Evolutionary conservation across 805 yeast genomes (phyloP), one percentile per base, ranked within the genome.

Genomic region (Kazachstania martiniae): DNA sequence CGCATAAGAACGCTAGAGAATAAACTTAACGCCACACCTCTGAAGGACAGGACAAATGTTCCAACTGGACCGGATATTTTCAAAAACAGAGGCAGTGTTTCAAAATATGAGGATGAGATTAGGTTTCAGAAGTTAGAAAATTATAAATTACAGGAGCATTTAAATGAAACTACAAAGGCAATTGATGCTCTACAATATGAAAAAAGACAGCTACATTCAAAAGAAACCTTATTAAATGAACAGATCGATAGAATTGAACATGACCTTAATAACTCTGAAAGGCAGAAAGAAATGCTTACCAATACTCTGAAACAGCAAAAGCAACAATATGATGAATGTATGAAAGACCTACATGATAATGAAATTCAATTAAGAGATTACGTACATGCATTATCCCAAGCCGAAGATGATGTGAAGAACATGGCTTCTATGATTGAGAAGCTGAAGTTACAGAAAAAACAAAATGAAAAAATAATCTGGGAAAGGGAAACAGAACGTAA

Each of bases 301-400:
- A 65, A 68, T 24, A 66, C 71, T 19, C 59, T 78, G 14, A 72
- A 70, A 24, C 60, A 79, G 21, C 85, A 81, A 56, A 78, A 75
- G 47, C 56, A 63, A 12, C 69, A 94, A 39, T 74, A 93, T 21
- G 87, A 82, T 22, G 80, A 77, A 39, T 80, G 83, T 50, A 73
- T 68, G 43, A 64, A 66, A 36, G 81, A 82, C 46, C 62, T 86
- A 17, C 93, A 85, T 46, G 68, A 72, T 31, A 87, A 91, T 2
- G 95, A 87, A 49, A 65, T 76, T 30, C 84, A 83, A 38, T 56
- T 73, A 32, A 49, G 55, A 13, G 82, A 78, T 43, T 56, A 70
- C 22, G 59, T 67, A 36, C 62, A 58, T 19, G 50, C 68, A 8
- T 49, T 80, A 21, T 57, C 61, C 4, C 62, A 59, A 21, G 62